phyloP scores from a whole-genome alignment of 2,329 filamentous ascomycete genomes.

The Macrophomina pseudophaseolina region DNA sequence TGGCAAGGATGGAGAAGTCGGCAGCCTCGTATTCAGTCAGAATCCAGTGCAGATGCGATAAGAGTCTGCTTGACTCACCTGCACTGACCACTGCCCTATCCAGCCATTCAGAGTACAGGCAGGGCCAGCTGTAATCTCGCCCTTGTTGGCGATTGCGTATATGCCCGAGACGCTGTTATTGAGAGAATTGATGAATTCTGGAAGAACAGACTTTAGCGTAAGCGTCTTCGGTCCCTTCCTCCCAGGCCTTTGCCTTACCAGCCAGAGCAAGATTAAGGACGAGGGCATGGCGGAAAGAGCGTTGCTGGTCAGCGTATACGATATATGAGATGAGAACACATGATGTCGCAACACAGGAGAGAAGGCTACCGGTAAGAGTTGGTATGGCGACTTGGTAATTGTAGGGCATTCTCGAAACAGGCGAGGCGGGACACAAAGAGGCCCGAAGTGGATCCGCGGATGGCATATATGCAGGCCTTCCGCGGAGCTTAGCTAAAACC shows the following conservation, averaged over 20 bases:
- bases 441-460: too few species aligned
- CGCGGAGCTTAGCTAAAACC: too few species aligned
- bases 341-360: slow-evolving; percentile 30
- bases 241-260: neutral
- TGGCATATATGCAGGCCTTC: too few species aligned
- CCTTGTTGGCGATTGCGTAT: slow-evolving; percentile 38
- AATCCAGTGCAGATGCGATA: too few species aligned
- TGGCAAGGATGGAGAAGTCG: slow-evolving; percentile 52
- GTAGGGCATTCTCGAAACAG: neutral
- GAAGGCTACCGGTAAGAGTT: slow-evolving; percentile 33
- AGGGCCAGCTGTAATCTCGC: slow-evolving; percentile 33
- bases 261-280: slow-evolving; percentile 23
- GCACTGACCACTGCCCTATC: slow-evolving; percentile 53
- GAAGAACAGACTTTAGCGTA: too few species aligned
- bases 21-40: slow-evolving; percentile 30
- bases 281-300: slow-evolving; percentile 34
- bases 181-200: slow-evolving; percentile 50
- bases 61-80: slow-evolving; percentile 35
- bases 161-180: slow-evolving; percentile 51
- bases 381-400: slow-evolving; percentile 25
- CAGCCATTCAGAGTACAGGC: slow-evolving; percentile 53
- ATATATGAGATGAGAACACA: slow-evolving; percentile 32
- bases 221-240: too few species aligned
- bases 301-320: slow-evolving; percentile 30
- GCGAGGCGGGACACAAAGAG: too few species aligned